These are phyloP conservation scores for Thalia dealbata DNA, from an alignment of 176 grass and related monocot species.

Conservation along the genomic window DNA sequence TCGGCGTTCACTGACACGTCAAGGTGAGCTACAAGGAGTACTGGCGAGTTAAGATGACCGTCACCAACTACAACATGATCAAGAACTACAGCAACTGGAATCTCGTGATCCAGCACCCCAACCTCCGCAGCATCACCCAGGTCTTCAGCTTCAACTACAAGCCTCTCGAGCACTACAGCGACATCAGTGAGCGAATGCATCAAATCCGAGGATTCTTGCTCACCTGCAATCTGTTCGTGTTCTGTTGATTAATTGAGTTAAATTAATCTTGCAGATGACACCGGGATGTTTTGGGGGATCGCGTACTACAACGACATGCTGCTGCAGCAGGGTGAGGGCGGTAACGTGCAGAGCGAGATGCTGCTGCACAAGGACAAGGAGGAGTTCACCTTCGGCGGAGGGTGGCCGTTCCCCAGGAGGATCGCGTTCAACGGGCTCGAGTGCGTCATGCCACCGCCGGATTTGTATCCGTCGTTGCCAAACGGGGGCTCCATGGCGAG, in stretches of 20 bases:
- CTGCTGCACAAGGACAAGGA: constrained; percentile 36
- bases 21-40: constrained; percentile 55
- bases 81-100: constrained; percentile 75
- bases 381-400: constrained; percentile 44
- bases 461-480: constrained; percentile 51
- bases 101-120: constrained; percentile 59
- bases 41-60: constrained; percentile 58
- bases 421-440: constrained; percentile 49
- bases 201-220: not conserved
- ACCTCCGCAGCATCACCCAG: constrained; percentile 35
- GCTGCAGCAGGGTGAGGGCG: constrained; percentile 23
- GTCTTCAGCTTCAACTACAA: constrained; percentile 74
- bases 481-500: constrained; percentile 9
- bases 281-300: constrained; percentile 63
- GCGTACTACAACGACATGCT: constrained; percentile 64
- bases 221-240: not conserved
- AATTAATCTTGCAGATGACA: constrained; percentile 35
- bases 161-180: constrained; percentile 48
- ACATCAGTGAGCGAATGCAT: constrained; percentile 35
- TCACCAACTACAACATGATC: constrained; percentile 49
- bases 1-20: constrained; percentile 70
- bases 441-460: constrained; percentile 58
- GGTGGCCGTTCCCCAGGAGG: constrained; percentile 60
- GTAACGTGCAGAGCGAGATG: constrained; percentile 64
- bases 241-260: too few species aligned